A percentile compares a stretch with the other conserved stretches of the same genome.
Evolutionary conservation across 768 basidiomycete species (phyloP).

Genomic region (Mycena floridula): DNA sequence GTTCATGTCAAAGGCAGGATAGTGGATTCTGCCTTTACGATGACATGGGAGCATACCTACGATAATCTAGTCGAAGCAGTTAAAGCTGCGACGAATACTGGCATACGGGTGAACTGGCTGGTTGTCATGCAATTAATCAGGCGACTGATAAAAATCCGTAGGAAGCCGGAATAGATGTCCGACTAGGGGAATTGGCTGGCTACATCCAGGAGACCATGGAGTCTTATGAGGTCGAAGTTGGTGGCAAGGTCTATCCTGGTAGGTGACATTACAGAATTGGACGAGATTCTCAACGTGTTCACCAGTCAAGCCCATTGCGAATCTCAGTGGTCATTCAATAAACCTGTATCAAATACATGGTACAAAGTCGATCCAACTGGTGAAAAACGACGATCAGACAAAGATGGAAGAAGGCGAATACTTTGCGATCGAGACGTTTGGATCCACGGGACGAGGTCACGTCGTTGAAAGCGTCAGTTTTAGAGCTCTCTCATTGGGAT

Average conservation of each 20-base stretch:
- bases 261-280: constrained; percentile 10
- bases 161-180: constrained; percentile 96
- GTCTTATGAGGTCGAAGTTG: constrained; percentile 94
- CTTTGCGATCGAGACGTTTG: constrained; percentile 98
- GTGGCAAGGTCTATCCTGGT: constrained; percentile 80
- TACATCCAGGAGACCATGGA: constrained; percentile 99
- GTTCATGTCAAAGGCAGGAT: constrained; percentile 98
- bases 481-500: not conserved
- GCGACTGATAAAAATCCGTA: no score
- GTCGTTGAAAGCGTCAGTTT: constrained; percentile 71
- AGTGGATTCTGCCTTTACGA: constrained; percentile 91
- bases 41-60: constrained; percentile 85
- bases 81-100: constrained; percentile 90
- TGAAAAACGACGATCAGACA: constrained; percentile 83
- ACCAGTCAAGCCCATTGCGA: constrained; percentile 89
- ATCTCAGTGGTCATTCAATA: constrained; percentile 94
- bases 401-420: constrained; percentile 99
- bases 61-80: constrained; percentile 87
- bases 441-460: constrained; percentile 88
- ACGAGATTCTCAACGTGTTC: constrained; percentile 2
- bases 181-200: constrained; percentile 87
- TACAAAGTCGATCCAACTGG: constrained; percentile 85
- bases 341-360: constrained; percentile 89
- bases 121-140: no score
- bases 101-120: constrained; percentile 57